phyloP scores from a whole-genome alignment of 202 grass and related monocot species.

The Panicum hallii region DNA sequence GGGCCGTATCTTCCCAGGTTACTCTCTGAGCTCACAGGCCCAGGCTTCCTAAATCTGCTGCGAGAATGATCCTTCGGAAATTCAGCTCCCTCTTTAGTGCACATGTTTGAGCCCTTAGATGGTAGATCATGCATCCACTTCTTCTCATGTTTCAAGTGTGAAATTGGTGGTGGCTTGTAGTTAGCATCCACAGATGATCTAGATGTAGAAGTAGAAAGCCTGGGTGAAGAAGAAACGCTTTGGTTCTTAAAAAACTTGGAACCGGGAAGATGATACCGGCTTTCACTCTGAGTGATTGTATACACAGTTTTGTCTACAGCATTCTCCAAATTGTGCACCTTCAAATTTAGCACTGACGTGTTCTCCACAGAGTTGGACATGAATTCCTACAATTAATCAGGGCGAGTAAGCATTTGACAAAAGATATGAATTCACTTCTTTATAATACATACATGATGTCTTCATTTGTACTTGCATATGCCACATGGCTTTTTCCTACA shows the following conservation, averaged over 20 bases:
- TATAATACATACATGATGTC: constrained; percentile 15
- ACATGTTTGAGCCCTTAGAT: constrained; percentile 56
- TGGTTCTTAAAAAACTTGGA: constrained; percentile 72
- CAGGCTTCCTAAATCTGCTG: constrained; percentile 50
- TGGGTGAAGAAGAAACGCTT: constrained; percentile 75
- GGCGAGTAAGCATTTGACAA: constrained; percentile 3
- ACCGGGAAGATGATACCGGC: constrained; percentile 57
- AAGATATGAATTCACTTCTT: constrained; percentile 26
- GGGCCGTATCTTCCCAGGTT: constrained; percentile 49
- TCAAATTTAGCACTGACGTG: constrained; percentile 70
- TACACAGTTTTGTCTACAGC: constrained; percentile 67
- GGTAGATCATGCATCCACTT: constrained; percentile 61
- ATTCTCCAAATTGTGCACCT: constrained; percentile 90
- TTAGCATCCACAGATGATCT: constrained; percentile 69
- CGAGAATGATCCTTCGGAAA: constrained; percentile 43
- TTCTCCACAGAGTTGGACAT: constrained; percentile 79
- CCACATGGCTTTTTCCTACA: constrained; percentile 1
- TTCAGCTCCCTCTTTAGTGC: constrained; percentile 46
- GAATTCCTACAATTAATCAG: constrained; percentile 65
- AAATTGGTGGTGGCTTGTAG: constrained; percentile 59
- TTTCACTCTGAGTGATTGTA: constrained; percentile 76
- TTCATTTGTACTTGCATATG: constrained; percentile 8
- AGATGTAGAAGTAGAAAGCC: constrained; percentile 70
- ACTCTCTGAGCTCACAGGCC: constrained; percentile 39
- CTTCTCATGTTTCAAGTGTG: constrained; percentile 68